phyloP scores from a whole-genome alignment of 306 rosid genomes.

The Cercis canadensis region DNA sequence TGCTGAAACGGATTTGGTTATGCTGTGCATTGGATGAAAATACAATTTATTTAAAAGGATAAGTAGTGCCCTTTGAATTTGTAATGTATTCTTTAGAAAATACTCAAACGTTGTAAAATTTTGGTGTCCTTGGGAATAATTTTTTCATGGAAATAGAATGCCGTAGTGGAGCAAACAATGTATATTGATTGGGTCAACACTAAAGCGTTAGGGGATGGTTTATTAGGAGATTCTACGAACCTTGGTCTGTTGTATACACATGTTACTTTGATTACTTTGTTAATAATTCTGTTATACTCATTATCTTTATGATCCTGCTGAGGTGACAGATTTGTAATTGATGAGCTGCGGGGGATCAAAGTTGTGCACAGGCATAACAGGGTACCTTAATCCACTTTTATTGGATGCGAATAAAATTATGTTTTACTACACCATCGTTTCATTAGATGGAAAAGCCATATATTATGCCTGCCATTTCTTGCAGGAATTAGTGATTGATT shows the following conservation, averaged over 20 bases:
- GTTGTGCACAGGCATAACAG: constrained; percentile 43
- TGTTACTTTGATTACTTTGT: not conserved
- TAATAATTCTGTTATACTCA: not conserved
- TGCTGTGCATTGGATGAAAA: too few species aligned
- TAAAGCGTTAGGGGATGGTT: not conserved
- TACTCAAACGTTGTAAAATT: too few species aligned
- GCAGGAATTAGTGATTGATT: constrained; percentile 80
- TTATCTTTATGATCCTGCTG: not conserved
- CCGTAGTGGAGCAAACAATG: not conserved
- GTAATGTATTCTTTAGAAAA: not conserved
- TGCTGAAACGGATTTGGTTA: too few species aligned
- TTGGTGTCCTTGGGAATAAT: too few species aligned
- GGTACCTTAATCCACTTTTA: constrained; percentile 34
- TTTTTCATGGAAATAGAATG: not conserved
- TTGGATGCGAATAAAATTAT: not conserved
- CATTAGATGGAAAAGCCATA: not conserved
- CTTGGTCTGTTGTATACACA: not conserved
- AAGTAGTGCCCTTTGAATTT: not conserved
- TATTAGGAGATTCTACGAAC: not conserved
- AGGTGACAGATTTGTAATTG: constrained; percentile 48
- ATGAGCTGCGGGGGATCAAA: constrained; percentile 48
- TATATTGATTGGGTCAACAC: not conserved
- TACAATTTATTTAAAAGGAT: too few species aligned
- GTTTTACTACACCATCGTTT: not conserved
- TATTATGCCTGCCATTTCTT: constrained; percentile 18